A percentile compares a stretch with the other conserved stretches of the same genome.
Conservation (phyloP, 2,329 filamentous ascomycete genomes). For the Cercospora berteroae region DNA sequence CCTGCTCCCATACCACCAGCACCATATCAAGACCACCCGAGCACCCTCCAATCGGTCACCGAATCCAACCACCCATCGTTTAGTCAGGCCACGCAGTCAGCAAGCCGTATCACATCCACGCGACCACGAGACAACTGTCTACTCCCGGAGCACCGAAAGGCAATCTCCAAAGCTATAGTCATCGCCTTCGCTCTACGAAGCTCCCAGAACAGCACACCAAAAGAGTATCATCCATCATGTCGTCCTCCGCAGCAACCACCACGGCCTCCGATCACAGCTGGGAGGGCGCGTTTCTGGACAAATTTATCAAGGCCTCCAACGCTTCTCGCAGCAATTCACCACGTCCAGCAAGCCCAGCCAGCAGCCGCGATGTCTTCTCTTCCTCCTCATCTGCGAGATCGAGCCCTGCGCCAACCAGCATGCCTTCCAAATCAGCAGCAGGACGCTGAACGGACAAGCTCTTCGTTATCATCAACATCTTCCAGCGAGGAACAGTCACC, state of each 20-base stretch:
- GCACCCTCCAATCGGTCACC: slow-evolving; percentile 1
- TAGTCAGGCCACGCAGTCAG: not conserved
- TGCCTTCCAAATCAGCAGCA: slow-evolving; percentile 7
- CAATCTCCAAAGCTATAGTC: slow-evolving; percentile 3
- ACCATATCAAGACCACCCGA: slow-evolving; percentile 1
- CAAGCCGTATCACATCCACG: not conserved
- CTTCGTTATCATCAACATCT: not conserved
- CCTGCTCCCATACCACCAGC: not conserved
- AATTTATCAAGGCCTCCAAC: slow-evolving; percentile 21
- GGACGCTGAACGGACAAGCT: slow-evolving; percentile 7
- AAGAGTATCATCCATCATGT: slow-evolving; percentile 5
- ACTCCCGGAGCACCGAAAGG: not conserved
- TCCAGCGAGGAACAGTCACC: not conserved
- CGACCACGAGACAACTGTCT: not conserved
- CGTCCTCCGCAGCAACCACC: slow-evolving; percentile 5
- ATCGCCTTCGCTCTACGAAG: not conserved
- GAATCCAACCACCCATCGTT: not conserved
- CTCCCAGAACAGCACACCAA: not conserved
- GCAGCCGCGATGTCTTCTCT: slow-evolving; percentile 6
- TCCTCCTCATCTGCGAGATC: slow-evolving; percentile 4
- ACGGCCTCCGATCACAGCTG: slow-evolving; percentile 11
- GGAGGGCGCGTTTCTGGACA: slow-evolving; percentile 19
- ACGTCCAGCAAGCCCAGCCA: slow-evolving; percentile 10
- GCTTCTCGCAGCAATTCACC: slow-evolving; percentile 9
- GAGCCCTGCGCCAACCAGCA: slow-evolving; percentile 12